Evolutionary conservation across 768 basidiomycete species (phyloP), one percentile per base, ranked within the genome.

Genomic region (Fomitopsis pulvina): DNA sequence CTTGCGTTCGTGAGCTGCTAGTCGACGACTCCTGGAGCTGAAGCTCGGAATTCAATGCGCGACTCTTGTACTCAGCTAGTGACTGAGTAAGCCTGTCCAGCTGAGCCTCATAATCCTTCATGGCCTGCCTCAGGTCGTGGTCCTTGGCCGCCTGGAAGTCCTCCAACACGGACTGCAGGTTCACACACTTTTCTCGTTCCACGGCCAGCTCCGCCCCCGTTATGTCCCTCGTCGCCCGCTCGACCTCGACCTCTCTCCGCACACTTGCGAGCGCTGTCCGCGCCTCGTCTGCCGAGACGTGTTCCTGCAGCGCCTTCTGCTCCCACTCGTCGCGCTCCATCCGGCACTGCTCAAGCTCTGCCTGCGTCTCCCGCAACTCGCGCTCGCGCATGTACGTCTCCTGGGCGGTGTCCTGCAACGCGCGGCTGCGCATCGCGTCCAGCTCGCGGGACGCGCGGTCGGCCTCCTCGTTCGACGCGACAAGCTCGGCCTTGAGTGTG

Each of bases 101-200:
- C 57, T 87, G 92, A 0, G 75, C 69, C 56, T 93, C 87, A 47
- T 89, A 83, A 43, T 91, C 93, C 54, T 80, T 80, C 27, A 92
- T 81, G 1, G 92, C 88, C 57, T 89, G 82, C 47, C 75, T 74
- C n/a, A 96, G 71, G 64, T 99, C 95, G 50, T 85, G 83, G 47
- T 96, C 92, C 67, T 91, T 96, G 1, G 85, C 93, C 47, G 83
- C 74, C 69, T 98, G 92, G 69, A 98, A 99, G 67, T 98, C 96
- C 61, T 91, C 85, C 59, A 99, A 69, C 3, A 99, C 96, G 2
- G 87, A 85, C 64, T 97, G 90, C 51, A 99, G 65, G 67, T 98
- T 98, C 6, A 67, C 71, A 3, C 83, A 79, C 59, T 85, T 87
- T 69, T 90, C 84, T 53, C 72, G 73, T 57, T 91, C 89, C 18